Percentiles rank a stretch among this genome's conserved stretches.
phyloP scores from a whole-genome alignment of 257 asterid genomes.

The Coffea canephora region DNA sequence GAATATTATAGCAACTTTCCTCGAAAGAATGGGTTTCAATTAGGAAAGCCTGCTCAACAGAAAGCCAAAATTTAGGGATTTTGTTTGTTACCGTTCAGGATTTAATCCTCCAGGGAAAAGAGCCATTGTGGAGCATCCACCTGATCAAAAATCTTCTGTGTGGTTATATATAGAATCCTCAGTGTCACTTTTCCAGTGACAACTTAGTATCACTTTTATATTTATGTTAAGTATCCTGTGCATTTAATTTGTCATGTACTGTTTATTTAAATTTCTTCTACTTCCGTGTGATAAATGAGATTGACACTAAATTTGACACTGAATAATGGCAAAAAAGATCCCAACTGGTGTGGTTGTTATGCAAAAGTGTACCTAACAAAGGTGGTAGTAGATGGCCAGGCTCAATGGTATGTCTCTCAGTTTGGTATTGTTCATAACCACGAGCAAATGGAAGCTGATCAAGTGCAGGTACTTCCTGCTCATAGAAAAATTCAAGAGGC shows the following conservation, averaged over 20 bases:
- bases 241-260: too few species aligned
- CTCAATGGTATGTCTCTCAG: constrained; percentile 66
- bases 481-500: constrained; percentile 59
- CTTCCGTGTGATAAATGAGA: too few species aligned
- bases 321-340: too few species aligned
- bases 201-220: too few species aligned
- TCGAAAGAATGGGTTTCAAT: constrained; percentile 61
- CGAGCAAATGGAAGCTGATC: constrained; percentile 60
- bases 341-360: constrained; percentile 28
- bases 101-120: constrained; percentile 67
- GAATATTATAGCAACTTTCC: constrained; percentile 66
- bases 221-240: too few species aligned
- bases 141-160: constrained; percentile 68
- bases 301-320: too few species aligned
- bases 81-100: constrained; percentile 70
- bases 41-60: constrained; percentile 66
- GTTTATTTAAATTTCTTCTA: too few species aligned
- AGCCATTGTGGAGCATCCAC: constrained; percentile 65
- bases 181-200: too few species aligned
- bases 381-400: constrained; percentile 47
- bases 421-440: constrained; percentile 71
- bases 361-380: constrained; percentile 64
- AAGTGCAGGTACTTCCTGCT: constrained; percentile 60
- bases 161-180: constrained; percentile 26
- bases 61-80: constrained; percentile 63